phyloP scores from a whole-genome alignment of 352 stramenopile genomes.

The Plasmopara muralis region DNA sequence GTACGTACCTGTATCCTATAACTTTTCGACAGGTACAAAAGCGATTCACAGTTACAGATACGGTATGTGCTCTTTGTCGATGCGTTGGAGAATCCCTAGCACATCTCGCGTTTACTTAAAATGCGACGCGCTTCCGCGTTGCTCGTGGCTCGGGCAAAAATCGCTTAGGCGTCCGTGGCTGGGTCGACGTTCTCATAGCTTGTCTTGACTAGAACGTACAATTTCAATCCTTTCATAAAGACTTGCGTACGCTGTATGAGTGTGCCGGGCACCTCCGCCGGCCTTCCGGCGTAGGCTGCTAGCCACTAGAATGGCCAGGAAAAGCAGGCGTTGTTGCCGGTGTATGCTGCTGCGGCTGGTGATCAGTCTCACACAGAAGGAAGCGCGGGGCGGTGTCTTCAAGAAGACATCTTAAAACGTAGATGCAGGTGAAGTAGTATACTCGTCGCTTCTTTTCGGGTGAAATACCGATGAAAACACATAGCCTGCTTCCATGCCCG shows the following conservation, averaged over 20 bases:
- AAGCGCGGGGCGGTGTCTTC: too few species aligned
- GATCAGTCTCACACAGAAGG: too few species aligned
- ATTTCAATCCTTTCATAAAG: conserved; percentile 96
- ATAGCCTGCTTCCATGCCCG: too few species aligned
- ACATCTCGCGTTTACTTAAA: conserved; percentile 94
- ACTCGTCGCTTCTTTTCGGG: too few species aligned
- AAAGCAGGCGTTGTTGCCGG: too few species aligned
- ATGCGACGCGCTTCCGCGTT: conserved; percentile 94
- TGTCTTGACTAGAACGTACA: conserved; percentile 98
- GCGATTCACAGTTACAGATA: conserved; percentile 94
- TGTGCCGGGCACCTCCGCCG: conserved; percentile 93
- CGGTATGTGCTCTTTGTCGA: conserved; percentile 98
- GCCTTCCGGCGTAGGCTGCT: too few species aligned
- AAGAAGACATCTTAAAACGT: too few species aligned
- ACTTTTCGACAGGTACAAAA: conserved; percentile 97
- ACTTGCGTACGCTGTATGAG: conserved; percentile 95
- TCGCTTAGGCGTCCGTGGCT: conserved; percentile 96
- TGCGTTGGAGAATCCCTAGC: conserved; percentile 93
- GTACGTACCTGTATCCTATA: conserved; percentile 89
- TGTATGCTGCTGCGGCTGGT: too few species aligned
- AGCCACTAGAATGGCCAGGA: too few species aligned
- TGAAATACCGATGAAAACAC: too few species aligned
- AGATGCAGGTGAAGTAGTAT: too few species aligned
- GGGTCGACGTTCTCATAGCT: conserved; percentile 97
- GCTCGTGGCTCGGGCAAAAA: conserved; percentile 97